These are phyloP conservation scores for Achlya hypogyna DNA, from an alignment of 352 stramenopile genomes.

Conservation along the genomic window DNA sequence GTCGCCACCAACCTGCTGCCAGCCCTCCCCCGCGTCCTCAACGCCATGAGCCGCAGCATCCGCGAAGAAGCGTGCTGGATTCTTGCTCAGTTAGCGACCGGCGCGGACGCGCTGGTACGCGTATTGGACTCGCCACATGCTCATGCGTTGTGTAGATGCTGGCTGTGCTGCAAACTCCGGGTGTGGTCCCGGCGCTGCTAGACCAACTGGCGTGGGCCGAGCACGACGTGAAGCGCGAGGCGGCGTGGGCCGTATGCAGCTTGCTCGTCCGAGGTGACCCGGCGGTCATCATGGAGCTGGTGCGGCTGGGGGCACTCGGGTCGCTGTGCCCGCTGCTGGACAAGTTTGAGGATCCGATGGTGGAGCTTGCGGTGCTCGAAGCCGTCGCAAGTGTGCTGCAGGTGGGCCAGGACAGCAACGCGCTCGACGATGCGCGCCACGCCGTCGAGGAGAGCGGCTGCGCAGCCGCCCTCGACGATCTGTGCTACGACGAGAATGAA, in stretches of 20 bases:
- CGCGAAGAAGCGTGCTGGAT: conserved; percentile 83
- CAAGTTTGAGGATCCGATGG: conserved; percentile 78
- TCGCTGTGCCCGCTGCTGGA: conserved; percentile 66
- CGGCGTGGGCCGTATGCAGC: conserved; percentile 81
- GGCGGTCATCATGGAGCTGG: conserved; percentile 51
- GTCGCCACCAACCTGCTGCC: conserved; percentile 70
- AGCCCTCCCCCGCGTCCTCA: conserved; percentile 77
- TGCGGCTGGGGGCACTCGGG: conserved; percentile 62
- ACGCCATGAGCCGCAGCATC: conserved; percentile 63
- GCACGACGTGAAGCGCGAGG: conserved; percentile 75
- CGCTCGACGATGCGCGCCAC: conserved; percentile 35
- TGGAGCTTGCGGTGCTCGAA: conserved; percentile 79
- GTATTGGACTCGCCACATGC: not conserved
- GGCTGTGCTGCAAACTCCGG: conserved; percentile 60
- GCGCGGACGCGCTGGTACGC: conserved; percentile 48
- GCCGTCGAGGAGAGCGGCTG: conserved; percentile 73
- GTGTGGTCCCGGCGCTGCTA: conserved; percentile 50
- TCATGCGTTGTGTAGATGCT: conserved; percentile 23
- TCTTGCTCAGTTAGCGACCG: conserved; percentile 76
- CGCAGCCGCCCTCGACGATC: conserved; percentile 65
- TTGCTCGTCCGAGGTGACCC: conserved; percentile 62
- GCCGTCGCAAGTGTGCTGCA: conserved; percentile 60
- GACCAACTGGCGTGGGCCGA: conserved; percentile 84
- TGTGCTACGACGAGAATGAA: conserved; percentile 75
- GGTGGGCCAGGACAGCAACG: conserved; percentile 34